Percentiles rank a stretch among this genome's conserved stretches.
phyloP scores from a whole-genome alignment of 2,329 filamentous ascomycete species.

The Raffaelea deltoideospora region DNA sequence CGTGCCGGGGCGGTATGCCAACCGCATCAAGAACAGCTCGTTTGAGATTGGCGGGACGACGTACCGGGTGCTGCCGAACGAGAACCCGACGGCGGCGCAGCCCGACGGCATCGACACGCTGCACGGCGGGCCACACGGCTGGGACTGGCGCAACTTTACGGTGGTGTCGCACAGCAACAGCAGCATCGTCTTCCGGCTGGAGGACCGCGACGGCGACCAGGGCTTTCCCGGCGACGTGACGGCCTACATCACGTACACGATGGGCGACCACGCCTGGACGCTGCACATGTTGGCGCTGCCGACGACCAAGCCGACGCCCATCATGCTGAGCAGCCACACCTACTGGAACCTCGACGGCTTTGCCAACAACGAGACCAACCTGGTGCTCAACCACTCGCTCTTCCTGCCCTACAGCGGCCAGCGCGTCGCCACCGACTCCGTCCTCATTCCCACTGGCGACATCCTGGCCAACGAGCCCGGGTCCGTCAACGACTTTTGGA shows the following conservation, averaged over 20 bases:
- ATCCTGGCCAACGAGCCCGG: constrained; percentile 53
- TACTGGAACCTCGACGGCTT: constrained; percentile 81
- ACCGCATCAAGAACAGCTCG: constrained; percentile 64
- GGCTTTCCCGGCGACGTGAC: constrained; percentile 69
- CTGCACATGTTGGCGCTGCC: constrained; percentile 57
- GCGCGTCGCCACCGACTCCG: constrained; percentile 52
- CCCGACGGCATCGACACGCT: constrained; percentile 47
- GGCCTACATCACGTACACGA: constrained; percentile 58
- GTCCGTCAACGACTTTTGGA: constrained; percentile 73
- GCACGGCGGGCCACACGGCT: constrained; percentile 55
- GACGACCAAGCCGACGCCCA: constrained; percentile 62
- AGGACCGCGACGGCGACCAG: constrained; percentile 57
- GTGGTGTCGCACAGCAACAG: constrained; percentile 50
- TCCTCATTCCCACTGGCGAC: constrained; percentile 60
- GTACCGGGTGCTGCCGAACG: constrained; percentile 48
- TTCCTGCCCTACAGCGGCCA: constrained; percentile 58
- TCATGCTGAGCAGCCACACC: constrained; percentile 61
- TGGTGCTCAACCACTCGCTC: constrained; percentile 55
- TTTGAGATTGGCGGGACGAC: constrained; percentile 50
- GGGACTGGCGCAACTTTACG: constrained; percentile 68
- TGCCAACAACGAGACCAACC: constrained; percentile 52
- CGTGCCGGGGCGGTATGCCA: constrained; percentile 64
- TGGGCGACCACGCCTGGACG: constrained; percentile 52
- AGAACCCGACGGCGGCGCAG: constrained; percentile 35
- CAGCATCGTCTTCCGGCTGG: constrained; percentile 61